Base-by-base conservation (phyloP, 2,329 filamentous ascomycete genomes). In the Berkeleyomyces basicola region DNA sequence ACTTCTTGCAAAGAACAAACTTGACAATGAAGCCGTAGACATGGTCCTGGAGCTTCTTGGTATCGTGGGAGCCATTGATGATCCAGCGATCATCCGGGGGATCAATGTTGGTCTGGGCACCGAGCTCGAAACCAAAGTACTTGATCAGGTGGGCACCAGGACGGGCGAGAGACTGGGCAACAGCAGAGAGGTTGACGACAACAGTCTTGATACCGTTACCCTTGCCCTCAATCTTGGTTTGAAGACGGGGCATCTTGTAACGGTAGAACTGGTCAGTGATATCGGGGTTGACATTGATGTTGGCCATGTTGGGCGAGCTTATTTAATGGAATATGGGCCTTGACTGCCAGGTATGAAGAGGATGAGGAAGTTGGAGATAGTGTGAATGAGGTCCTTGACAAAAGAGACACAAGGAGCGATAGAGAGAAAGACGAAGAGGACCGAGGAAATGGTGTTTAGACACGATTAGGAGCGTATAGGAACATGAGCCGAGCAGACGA, bases 151-250 rank as follows among this genome's bases (percentile, higher is more conserved):
- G 95, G 72, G 89, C 81, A 67, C 91, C 90, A 67, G 92, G 92
- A 70, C 93, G 92, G 71, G 89, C 90, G 69, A 99, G 84, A 67
- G 92, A 95, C 71, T 88, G 81, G 70, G 92, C 91, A 69, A 99
- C 90, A 73, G 88, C 95, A 81, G 85, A 89, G 73, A 99, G 78
- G 77, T 99, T 99, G 82, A 95, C 90, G 70, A 99, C 86, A 72
- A 99, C 93, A 70, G 69, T 99, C 82, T 99, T 99, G 84, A 99
- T 99, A 73, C 93, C 93, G 79, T 99, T 99, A 69, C 93, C 93
- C 78, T 99, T 99, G 78, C 93, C 93, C 79, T 99, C 93, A 71
- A 99, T 95, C 82, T 99, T 99, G 75, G 93, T 96, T 81, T 95
- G 90, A 74, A 99, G 80, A 70, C 85, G 87, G 80, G 97, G 93